Evolutionary conservation across 208 protist genomes (phyloP).

Genomic region (Trypanosoma cruzi): DNA sequence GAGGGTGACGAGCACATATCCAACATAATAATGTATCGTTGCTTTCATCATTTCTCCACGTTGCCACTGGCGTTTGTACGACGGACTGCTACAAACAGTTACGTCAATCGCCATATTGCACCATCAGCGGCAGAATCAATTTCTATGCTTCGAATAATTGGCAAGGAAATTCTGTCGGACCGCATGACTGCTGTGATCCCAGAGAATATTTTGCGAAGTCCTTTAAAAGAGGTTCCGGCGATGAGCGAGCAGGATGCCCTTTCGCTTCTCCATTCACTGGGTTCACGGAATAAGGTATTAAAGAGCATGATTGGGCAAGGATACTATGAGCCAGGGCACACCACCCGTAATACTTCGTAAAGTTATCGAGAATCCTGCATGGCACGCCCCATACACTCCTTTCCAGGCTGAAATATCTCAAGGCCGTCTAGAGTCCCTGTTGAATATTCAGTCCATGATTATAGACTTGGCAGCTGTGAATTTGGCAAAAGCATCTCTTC

Average conservation of each 20-base stretch:
- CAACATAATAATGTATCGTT: constrained; percentile 44
- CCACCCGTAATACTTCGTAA: constrained; percentile 96
- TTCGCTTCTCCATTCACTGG: constrained; percentile 47
- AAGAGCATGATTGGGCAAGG: constrained; percentile 95
- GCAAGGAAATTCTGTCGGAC: constrained; percentile 72
- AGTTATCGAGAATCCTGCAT: constrained; percentile 98
- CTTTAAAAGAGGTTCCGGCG: constrained; percentile 45
- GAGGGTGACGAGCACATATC: neutral
- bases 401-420: constrained; percentile 97
- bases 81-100: constrained; percentile 79
- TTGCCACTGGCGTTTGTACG: constrained; percentile 22
- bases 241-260: constrained; percentile 80
- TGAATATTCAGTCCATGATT: constrained; percentile 98
- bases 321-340: constrained; percentile 93
- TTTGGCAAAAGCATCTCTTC: constrained; percentile 96
- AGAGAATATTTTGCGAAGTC: constrained; percentile 56
- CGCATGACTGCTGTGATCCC: constrained; percentile 81
- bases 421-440: constrained; percentile 96
- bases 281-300: constrained; percentile 84
- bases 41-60: constrained; percentile 21
- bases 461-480: constrained; percentile 95
- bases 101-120: constrained; percentile 92
- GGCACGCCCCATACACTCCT: constrained; percentile 99
- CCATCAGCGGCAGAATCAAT: constrained; percentile 77
- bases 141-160: constrained; percentile 90